Evolutionary conservation across 2,329 filamentous ascomycete species (phyloP), one percentile per base, ranked within the genome.

Genomic region (Corinectria fuckeliana): DNA sequence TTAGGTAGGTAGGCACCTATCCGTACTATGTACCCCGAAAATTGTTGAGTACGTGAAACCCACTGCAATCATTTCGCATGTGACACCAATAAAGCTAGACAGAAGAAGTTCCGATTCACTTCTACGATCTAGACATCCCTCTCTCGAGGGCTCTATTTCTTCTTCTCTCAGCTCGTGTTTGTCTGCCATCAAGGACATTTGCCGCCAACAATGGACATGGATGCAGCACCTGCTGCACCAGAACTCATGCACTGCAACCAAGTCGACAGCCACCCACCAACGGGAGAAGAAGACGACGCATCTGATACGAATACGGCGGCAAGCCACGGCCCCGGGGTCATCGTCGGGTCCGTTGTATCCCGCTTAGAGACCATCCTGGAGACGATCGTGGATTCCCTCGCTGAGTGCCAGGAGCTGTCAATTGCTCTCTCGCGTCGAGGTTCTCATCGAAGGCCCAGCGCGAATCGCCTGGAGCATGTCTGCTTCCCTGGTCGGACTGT

Each of bases 401-500:
- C 66, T 25, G 58, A 55, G 7, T 58, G 65, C 32, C 50, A 71
- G 36, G 69, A 72, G 25, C 53, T 75, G 18, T 65, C 57, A 39
- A 69, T 78, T 39, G 48, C 61, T 1, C 64, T 77, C 3, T 64
- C 68, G 1, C 70, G 69, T 30, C 69, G 67, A 54, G 47, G 56
- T 7, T 38, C 36, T 14, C 61, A 60, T 16, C 54, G 47, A 5
- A 52, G 49, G 23, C 51, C 61, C 41, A 54, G 45, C 38, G 42
- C 56, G 14, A 44, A 47, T 18, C 49, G 44, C 10, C 47, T 50
- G 25, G 67, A 71, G 14, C 55, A 55, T 6, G 56, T 80, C 23
- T 63, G 55, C 0, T 87, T 86, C 61, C 84, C 85, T 0, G 84
- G 81, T 2, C 76, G 77, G 25, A 81, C 70, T 2, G 66, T 74